A percentile compares a stretch with the other conserved stretches of the same genome.
phyloP scores from a whole-genome alignment of 495 filamentous ascomycete genomes.

The Penicillium parvum region DNA sequence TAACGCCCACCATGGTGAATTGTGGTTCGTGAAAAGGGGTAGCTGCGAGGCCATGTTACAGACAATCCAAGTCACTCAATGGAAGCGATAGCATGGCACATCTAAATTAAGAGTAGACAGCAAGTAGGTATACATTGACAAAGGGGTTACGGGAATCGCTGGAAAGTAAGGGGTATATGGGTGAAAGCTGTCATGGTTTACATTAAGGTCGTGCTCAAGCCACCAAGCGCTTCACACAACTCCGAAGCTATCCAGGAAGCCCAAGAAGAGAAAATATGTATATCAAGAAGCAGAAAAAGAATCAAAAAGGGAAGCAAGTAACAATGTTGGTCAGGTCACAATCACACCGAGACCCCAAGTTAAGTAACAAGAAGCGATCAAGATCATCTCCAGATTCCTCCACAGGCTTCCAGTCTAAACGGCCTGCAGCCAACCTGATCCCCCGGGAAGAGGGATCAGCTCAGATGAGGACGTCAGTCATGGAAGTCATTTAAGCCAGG shows the following conservation, averaged over 20 bases:
- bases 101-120: constrained; percentile 19
- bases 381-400: constrained; percentile 5
- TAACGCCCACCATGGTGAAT: too few species aligned
- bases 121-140: constrained; percentile 23
- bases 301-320: constrained; percentile 30
- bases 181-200: constrained; percentile 45
- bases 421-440: constrained; percentile 1
- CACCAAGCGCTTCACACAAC: constrained; percentile 42
- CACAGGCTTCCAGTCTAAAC: background rate
- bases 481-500: constrained; percentile 47
- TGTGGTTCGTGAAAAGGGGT: too few species aligned
- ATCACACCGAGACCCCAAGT: constrained; percentile 27
- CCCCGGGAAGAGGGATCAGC: constrained; percentile 3
- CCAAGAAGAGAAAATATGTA: constrained; percentile 31
- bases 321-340: constrained; percentile 23
- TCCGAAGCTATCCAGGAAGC: constrained; percentile 42
- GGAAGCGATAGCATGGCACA: background rate
- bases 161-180: constrained; percentile 19
- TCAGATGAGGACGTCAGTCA: constrained; percentile 18
- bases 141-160: constrained; percentile 26
- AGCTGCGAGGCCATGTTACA: too few species aligned
- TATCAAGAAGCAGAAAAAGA: constrained; percentile 23
- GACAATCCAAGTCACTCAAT: too few species aligned
- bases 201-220: constrained; percentile 46
- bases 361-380: constrained; percentile 25